These are phyloP conservation scores for Kazachstania viticola DNA, from an alignment of 805 yeast genomes.

Conservation along the genomic window DNA sequence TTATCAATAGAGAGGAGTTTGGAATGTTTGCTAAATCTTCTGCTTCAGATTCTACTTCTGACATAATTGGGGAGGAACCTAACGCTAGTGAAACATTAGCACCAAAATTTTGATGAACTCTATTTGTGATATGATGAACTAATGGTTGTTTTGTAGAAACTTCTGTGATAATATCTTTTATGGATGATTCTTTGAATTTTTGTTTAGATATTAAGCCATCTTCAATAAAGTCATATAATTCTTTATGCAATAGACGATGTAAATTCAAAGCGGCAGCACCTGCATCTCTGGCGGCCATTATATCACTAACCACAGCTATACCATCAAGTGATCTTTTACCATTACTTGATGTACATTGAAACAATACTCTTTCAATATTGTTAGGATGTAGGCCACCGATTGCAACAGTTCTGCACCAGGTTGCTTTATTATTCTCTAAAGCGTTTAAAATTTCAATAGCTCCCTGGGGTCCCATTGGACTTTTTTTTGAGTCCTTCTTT, in stretches of 20 bases:
- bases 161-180: constrained; percentile 12
- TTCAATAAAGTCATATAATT: constrained; percentile 8
- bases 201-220: constrained; percentile 1
- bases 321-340: constrained; percentile 51
- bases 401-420: constrained; percentile 49
- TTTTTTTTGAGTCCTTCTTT: constrained; percentile 41
- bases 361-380: constrained; percentile 49
- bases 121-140: constrained; percentile 80
- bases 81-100: constrained; percentile 79
- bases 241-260: constrained; percentile 15
- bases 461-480: constrained; percentile 64
- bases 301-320: constrained; percentile 80
- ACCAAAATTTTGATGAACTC: constrained; percentile 77
- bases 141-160: constrained; percentile 37
- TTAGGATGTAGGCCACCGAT: constrained; percentile 68
- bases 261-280: constrained; percentile 36
- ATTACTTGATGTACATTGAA: constrained; percentile 33
- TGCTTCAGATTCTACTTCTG: constrained; percentile 59
- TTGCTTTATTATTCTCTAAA: constrained; percentile 27
- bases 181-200: not conserved
- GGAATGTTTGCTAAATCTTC: constrained; percentile 50
- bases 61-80: constrained; percentile 86
- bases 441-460: constrained; percentile 41
- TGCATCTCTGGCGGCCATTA: constrained; percentile 55
- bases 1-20: constrained; percentile 46